A percentile compares a stretch with the other conserved stretches of the same genome.
Evolutionary conservation across 495 filamentous ascomycete species (phyloP).

Genomic region (Hypoxylon perforatum): DNA sequence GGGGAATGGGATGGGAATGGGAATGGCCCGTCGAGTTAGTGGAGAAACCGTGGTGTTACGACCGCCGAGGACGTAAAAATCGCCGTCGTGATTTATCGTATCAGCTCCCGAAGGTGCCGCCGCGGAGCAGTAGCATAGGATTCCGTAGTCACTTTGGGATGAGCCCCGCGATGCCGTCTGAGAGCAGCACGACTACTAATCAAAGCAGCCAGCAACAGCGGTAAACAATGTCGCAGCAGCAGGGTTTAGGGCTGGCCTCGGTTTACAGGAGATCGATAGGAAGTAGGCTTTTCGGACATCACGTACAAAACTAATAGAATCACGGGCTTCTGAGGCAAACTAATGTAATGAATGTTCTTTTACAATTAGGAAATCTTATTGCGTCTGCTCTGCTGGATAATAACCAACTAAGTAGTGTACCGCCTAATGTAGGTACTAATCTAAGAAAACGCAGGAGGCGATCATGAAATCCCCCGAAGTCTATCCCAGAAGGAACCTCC

Average conservation of each 20-base stretch:
- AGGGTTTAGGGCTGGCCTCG: background rate
- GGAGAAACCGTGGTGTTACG: background rate
- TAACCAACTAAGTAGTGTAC: too few species aligned
- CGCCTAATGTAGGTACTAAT: constrained; percentile 14
- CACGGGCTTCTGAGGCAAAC: too few species aligned
- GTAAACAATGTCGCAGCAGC: background rate
- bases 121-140: constrained; percentile 4
- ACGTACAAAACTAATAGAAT: too few species aligned
- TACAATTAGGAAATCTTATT: too few species aligned
- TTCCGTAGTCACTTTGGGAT: background rate
- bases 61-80: background rate
- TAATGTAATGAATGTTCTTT: too few species aligned
- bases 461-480: constrained; percentile 37
- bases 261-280: too few species aligned
- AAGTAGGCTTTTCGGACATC: too few species aligned
- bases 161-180: constrained; percentile 1
- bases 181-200: background rate
- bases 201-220: background rate
- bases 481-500: constrained; percentile 57
- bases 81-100: background rate
- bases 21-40: background rate
- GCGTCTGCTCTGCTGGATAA: too few species aligned
- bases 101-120: background rate
- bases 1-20: too few species aligned
- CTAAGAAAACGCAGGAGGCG: constrained; percentile 1